Evolutionary conservation across 2,329 filamentous ascomycete genomes (phyloP).

Genomic region (Lachnellula subtilissima): DNA sequence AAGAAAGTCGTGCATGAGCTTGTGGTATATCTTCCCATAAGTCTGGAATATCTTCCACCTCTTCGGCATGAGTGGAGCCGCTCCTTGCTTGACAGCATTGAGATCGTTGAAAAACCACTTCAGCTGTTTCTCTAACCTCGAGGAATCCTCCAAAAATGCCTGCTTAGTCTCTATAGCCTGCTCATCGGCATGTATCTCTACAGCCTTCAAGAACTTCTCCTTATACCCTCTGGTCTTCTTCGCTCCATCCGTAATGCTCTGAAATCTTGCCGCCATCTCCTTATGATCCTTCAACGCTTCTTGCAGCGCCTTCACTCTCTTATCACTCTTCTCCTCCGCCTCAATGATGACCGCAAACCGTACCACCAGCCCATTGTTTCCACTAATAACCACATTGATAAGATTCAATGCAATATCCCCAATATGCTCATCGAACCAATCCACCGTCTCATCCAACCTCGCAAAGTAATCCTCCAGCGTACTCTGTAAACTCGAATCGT

Average conservation of each 20-base stretch:
- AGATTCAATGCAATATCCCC: conserved; percentile 84
- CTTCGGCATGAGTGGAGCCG: conserved; percentile 86
- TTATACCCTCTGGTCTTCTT: conserved; percentile 94
- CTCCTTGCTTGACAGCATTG: conserved; percentile 88
- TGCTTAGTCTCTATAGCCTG: conserved; percentile 59
- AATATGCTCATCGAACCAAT: conserved; percentile 94
- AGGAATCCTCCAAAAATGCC: conserved; percentile 77
- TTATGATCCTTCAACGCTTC: conserved; percentile 95
- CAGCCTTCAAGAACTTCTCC: conserved; percentile 79
- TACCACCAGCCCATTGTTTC: conserved; percentile 86
- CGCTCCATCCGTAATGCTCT: conserved; percentile 89
- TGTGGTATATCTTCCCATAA: conserved; percentile 87
- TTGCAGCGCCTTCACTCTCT: conserved; percentile 82
- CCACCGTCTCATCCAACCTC: conserved; percentile 78
- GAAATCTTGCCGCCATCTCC: conserved; percentile 87
- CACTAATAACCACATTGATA: conserved; percentile 78
- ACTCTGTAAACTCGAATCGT: conserved; percentile 68
- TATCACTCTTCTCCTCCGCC: conserved; percentile 94
- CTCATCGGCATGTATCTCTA: conserved; percentile 56
- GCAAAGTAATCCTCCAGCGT: conserved; percentile 90
- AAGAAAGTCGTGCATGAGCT: conserved; percentile 92
- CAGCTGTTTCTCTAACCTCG: conserved; percentile 77
- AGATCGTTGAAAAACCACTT: conserved; percentile 98
- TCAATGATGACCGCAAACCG: conserved; percentile 88
- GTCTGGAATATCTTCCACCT: conserved; percentile 95